Evolutionary conservation across 148 eudicot genomes (phyloP).

Genomic region (Suaeda aralocaspica): DNA sequence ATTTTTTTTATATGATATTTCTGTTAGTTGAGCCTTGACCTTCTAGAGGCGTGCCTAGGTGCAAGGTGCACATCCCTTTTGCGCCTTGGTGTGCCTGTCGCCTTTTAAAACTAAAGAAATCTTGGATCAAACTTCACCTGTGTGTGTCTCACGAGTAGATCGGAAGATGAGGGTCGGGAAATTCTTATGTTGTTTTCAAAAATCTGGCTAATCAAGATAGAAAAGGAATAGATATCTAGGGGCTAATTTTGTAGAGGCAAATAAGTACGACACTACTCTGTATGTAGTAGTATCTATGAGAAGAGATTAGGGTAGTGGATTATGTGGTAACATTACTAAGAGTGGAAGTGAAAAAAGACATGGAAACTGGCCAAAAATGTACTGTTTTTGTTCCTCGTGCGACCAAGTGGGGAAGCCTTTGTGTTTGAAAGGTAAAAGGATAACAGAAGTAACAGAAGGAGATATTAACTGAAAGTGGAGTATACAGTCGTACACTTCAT

Average conservation of each 20-base stretch:
- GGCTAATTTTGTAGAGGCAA: neutral
- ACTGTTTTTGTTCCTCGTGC: conserved; percentile 4
- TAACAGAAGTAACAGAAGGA: conserved; percentile 11
- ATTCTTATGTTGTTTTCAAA: too few species aligned
- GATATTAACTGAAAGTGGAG: conserved; percentile 6
- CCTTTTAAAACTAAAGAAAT: too few species aligned
- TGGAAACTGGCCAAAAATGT: neutral
- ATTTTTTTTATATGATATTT: too few species aligned
- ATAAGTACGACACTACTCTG: neutral
- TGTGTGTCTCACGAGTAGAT: too few species aligned
- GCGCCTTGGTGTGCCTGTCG: too few species aligned
- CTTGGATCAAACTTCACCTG: too few species aligned
- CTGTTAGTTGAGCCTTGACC: too few species aligned
- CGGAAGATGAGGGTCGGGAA: too few species aligned
- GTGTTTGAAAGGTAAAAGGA: conserved; percentile 12
- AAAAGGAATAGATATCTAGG: too few species aligned
- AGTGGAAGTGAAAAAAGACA: conserved; percentile 5
- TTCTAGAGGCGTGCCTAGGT: too few species aligned
- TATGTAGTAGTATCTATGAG: neutral
- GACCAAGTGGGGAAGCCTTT: conserved; percentile 5
- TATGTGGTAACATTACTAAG: conserved; percentile 1
- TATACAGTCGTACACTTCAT: conserved; percentile 9
- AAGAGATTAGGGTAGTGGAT: neutral
- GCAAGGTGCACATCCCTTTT: too few species aligned
- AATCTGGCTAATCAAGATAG: too few species aligned